These are phyloP conservation scores for Mycena olivaceomarginata DNA, from an alignment of 768 basidiomycete species.

Conservation along the genomic window DNA sequence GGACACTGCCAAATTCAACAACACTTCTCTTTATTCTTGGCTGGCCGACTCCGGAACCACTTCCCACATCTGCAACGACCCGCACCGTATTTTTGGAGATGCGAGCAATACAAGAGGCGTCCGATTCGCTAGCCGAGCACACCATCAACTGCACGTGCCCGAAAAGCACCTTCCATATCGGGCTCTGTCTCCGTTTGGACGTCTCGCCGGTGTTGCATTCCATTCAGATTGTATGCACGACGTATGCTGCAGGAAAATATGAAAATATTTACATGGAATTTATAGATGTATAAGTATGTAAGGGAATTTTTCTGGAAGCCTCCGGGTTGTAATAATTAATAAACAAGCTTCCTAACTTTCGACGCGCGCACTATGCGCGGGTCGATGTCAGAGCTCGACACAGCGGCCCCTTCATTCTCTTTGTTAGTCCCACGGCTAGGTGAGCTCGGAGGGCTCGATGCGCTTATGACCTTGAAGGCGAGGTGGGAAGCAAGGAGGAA, in stretches of 20 bases:
- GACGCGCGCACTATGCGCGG: background rate
- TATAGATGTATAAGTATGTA: constrained; percentile 13
- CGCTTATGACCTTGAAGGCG: constrained; percentile 17
- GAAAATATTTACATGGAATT: background rate
- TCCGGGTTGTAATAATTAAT: background rate
- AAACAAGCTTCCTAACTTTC: constrained; percentile 14
- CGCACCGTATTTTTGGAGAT: too few relatives aligned
- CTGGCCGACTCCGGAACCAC: too few relatives aligned
- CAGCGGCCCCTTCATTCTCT: constrained; percentile 13
- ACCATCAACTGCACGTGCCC: too few relatives aligned
- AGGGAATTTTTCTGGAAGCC: constrained; percentile 8
- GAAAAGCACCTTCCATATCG: too few relatives aligned
- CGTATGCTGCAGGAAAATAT: constrained; percentile 4
- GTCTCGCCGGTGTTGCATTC: constrained; percentile 12
- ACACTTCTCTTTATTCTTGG: too few relatives aligned
- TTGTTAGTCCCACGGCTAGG: constrained; percentile 19
- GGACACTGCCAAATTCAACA: too few relatives aligned
- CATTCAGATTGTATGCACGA: constrained; percentile 18
- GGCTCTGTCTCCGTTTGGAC: constrained; percentile 20
- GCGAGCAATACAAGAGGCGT: too few relatives aligned
- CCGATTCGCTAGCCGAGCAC: too few relatives aligned
- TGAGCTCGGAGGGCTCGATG: constrained; percentile 19
- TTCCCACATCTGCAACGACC: too few relatives aligned
- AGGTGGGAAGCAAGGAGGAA: constrained; percentile 2
- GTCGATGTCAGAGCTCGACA: constrained; percentile 8